Conservation (phyloP, 495 filamentous ascomycete species). For the Penicillium malachiteum region DNA sequence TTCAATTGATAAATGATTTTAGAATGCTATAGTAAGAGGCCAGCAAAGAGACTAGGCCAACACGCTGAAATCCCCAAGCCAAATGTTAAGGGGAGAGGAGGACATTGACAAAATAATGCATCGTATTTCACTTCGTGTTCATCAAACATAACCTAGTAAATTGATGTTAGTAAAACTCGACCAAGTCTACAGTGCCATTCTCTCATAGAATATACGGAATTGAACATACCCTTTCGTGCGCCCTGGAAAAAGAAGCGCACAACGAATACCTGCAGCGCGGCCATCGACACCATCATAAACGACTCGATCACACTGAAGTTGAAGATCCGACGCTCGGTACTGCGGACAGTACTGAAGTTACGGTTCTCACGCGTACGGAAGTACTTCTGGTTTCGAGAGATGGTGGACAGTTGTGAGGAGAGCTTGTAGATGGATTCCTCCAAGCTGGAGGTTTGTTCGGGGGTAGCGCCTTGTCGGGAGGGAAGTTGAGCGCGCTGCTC, state of each 20-base stretch:
- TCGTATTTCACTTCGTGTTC: constrained; percentile 36
- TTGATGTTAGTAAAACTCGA: constrained; percentile 1
- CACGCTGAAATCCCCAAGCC: constrained; percentile 11
- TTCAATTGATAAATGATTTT: constrained; percentile 13
- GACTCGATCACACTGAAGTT: constrained; percentile 96
- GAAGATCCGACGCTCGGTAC: constrained; percentile 92
- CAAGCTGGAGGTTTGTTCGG: constrained; percentile 86
- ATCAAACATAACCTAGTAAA: constrained; percentile 42
- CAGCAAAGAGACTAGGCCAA: constrained; percentile 13
- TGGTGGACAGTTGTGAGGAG: constrained; percentile 90
- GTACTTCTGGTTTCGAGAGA: constrained; percentile 97
- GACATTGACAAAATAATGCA: constrained; percentile 26
- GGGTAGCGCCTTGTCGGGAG: constrained; percentile 83
- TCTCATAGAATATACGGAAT: too few relatives aligned
- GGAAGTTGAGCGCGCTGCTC: constrained; percentile 80
- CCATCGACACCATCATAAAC: constrained; percentile 92
- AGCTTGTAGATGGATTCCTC: constrained; percentile 97
- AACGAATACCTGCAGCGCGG: constrained; percentile 94
- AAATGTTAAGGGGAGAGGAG: constrained; percentile 10
- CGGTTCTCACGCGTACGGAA: constrained; percentile 98
- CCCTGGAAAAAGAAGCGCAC: constrained; percentile 99
- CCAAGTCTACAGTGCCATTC: too few relatives aligned
- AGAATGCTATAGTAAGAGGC: constrained; percentile 22
- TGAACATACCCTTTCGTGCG: constrained; percentile 64
- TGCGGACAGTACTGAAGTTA: constrained; percentile 96